Evolutionary conservation across 345 rosid genomes (phyloP).

Genomic region (Hibiscus syriacus): DNA sequence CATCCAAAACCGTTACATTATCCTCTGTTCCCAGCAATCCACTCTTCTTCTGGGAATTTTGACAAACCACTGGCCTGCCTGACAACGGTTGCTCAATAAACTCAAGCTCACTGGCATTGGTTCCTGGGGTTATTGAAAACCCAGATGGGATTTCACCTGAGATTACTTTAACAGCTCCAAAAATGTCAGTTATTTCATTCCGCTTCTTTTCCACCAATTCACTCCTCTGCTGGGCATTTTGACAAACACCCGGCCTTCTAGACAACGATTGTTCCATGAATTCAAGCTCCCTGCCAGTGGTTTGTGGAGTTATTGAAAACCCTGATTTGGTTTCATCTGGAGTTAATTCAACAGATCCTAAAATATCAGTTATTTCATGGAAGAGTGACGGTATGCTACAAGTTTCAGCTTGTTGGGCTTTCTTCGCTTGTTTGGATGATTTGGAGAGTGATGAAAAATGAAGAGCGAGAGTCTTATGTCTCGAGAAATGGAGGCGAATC

Average conservation of each 20-base stretch:
- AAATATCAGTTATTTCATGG: conserved; percentile 46
- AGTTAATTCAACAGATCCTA: conserved; percentile 34
- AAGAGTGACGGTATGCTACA: conserved; percentile 36
- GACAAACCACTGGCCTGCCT: conserved; percentile 40
- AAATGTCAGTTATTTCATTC: too few relatives aligned
- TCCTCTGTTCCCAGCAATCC: conserved; percentile 7
- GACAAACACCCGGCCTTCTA: conserved; percentile 40
- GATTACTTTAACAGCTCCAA: too few relatives aligned
- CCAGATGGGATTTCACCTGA: too few relatives aligned
- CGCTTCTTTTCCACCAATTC: conserved; percentile 10
- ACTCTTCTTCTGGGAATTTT: conserved; percentile 29
- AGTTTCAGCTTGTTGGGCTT: conserved; percentile 21
- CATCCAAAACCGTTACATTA: conserved; percentile 8
- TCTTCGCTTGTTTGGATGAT: conserved; percentile 22
- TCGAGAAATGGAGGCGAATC: conserved; percentile 10
- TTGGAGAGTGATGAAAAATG: conserved; percentile 33
- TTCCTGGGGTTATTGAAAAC: too few relatives aligned
- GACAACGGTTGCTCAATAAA: neutral
- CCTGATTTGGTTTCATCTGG: conserved; percentile 15
- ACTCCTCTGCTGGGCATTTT: conserved; percentile 30
- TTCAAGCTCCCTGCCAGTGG: neutral
- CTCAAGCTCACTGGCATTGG: neutral
- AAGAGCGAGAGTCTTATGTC: conserved; percentile 5
- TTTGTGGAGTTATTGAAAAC: conserved; percentile 1
- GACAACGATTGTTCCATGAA: neutral